Evolutionary conservation across 2,329 filamentous ascomycete genomes (phyloP).

Genomic region (Ophiocordyceps sinensis): DNA sequence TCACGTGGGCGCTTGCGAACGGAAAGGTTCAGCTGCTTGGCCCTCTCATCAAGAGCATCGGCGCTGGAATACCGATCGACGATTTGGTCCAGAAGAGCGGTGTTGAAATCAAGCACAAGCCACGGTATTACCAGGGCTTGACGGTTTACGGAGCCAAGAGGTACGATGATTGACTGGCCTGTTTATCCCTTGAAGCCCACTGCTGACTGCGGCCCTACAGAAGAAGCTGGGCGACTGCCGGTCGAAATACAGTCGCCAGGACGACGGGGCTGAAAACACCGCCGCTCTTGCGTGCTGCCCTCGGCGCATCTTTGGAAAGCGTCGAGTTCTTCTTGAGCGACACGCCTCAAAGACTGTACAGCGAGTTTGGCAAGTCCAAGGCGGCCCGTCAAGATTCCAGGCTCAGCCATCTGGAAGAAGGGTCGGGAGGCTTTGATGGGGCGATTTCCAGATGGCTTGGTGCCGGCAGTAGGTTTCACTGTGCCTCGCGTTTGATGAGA

Average conservation of each 20-base stretch:
- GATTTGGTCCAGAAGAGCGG: slow-evolving; percentile 52
- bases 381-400: slow-evolving; percentile 44
- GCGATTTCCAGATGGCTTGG: slow-evolving; percentile 48
- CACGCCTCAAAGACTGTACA: slow-evolving; percentile 50
- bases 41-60: slow-evolving; percentile 49
- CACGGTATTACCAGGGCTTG: slow-evolving; percentile 62
- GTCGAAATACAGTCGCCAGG: slow-evolving; percentile 28
- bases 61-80: slow-evolving; percentile 55
- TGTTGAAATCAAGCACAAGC: slow-evolving; percentile 46
- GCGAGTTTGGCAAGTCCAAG: slow-evolving; percentile 48
- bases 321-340: slow-evolving; percentile 70
- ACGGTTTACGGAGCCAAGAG: slow-evolving; percentile 61
- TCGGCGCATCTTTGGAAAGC: slow-evolving; percentile 43
- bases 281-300: slow-evolving; percentile 46
- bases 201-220: background rate
- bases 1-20: slow-evolving; percentile 26
- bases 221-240: slow-evolving; percentile 48
- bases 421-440: slow-evolving; percentile 47
- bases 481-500: background rate
- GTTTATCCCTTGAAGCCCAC: background rate
- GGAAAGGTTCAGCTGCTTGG: slow-evolving; percentile 44
- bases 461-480: slow-evolving; percentile 35
- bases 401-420: slow-evolving; percentile 45
- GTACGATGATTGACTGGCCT: slow-evolving; percentile 26
- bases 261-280: slow-evolving; percentile 30